Base-by-base conservation (phyloP, 2,329 filamentous ascomycete genomes). In the Fusarium nematophilum region DNA sequence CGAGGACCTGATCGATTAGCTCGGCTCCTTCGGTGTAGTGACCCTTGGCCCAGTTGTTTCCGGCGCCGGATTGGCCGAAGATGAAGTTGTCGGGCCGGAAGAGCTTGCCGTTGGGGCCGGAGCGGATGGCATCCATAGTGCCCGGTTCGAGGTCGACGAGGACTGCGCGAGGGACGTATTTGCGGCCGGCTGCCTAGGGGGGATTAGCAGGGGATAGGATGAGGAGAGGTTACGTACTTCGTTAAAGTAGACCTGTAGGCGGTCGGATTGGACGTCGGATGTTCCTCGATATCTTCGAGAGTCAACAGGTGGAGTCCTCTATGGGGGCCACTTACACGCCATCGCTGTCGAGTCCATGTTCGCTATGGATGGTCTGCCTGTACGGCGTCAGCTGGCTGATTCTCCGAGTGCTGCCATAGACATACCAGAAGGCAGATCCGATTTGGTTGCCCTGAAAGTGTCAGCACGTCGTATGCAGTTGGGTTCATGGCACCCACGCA, bases 401-500 rank as follows among this genome's bases (percentile, higher is more conserved):
- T n/a, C n/a, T n/a, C n/a, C n/a, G n/a, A n/a, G n/a, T n/a, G n/a
- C n/a, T n/a, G n/a, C n/a, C n/a, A n/a, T n/a, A n/a, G n/a, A n/a
- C n/a, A n/a, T n/a, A n/a, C 90, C 94, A 98, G 88, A 99, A 99
- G 82, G 94, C 94, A 86, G 94, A 94, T 93, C 94, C 94, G 74
- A 98, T 96, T 91, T 98, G 95, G 90, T 98, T 98, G 88, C 94
- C 94, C 93, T 97, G n/a, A n/a, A n/a, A n/a, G n/a, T n/a, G n/a
- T n/a, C n/a, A 73, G 72, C 66, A 56, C 39, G 61, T 57, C 49
- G 74, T 82, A 71, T 80, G 77, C 70, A 27, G n/a, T n/a, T n/a
- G n/a, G n/a, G n/a, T 36, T 45, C 26, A 57, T 55, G 66, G 59
- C 61, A 46, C 45, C 17, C 14, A 97, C 93, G 86, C 94, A 98